Base-by-base conservation (phyloP, 257 asterid genomes). In the Przewalskia tangutica region DNA sequence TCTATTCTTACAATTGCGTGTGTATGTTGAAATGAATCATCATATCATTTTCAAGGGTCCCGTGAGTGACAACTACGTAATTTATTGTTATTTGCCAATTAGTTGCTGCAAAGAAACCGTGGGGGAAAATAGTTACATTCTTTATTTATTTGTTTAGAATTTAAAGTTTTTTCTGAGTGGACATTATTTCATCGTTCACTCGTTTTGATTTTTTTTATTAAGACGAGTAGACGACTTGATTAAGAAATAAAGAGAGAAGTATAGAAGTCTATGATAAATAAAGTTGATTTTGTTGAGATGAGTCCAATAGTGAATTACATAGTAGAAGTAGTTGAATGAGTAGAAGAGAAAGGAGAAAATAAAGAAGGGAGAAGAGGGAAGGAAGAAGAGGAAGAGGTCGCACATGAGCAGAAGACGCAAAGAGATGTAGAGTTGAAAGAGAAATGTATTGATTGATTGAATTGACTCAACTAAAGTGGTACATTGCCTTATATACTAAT, bases 21-120 rank as follows among this genome's bases (percentile, higher is more conserved):
- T 32, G 73, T 79, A 83, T 67, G 79, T 82, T 82, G 56, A 56
- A 83, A n/a, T 77, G 70, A 81, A 46, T 53, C 27, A 77, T 80
- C 27, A 65, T 83, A 73, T 82, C 84, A 82, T 76, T 82, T 81
- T 84, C 82, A 50, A 36, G 82, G 77, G 86, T 34, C 83, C 81
- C 86, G 82, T 81, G 88, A 56, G 50, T 81, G 88, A 86, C 82
- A 84, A 84, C 64, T 55, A 53, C 73, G 71, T 56, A 48, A 70
- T 67, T 10, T 71, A 48, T 55, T 64, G 55, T 65, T 32, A 82
- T 77, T 53, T 7, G 23, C 16, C 71, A 81, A 79, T 77, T 86
- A 65, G 83, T 53, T 83, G 67, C 48, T 71, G 55, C 40, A 27
- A 27, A 14, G 27, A 46, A 67, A 38, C 4, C 73, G 76, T 79